Conservation (phyloP, 1,284 basidiomycete genomes). For the Cutaneotrichosporon sp. region DNA sequence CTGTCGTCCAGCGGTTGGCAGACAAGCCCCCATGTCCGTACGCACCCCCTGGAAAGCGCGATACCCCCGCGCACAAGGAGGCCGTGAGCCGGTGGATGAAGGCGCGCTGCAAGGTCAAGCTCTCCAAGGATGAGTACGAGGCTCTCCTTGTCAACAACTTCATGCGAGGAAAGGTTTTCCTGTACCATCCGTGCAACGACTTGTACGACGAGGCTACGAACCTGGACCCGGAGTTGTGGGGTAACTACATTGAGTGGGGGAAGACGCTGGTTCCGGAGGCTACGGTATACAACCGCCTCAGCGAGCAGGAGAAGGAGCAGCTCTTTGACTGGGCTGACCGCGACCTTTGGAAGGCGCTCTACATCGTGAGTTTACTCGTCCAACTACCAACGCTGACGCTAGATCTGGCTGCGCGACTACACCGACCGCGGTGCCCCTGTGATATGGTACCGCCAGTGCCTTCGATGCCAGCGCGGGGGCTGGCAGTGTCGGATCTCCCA, state of each 20-base stretch:
- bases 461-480: background rate
- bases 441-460: background rate
- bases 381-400: background rate
- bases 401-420: background rate
- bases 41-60: background rate
- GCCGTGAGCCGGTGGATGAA: background rate
- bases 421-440: background rate
- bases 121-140: background rate
- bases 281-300: background rate
- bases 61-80: background rate
- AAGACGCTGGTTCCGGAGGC: background rate
- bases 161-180: background rate
- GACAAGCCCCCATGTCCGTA: background rate
- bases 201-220: background rate
- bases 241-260: background rate
- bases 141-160: background rate
- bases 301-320: background rate
- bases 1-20: background rate
- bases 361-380: background rate
- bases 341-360: background rate
- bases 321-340: background rate
- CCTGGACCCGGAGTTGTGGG: slow-evolving; percentile 3
- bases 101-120: background rate
- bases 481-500: background rate
- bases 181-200: background rate